A percentile compares a stretch with the other conserved stretches of the same genome.
Evolutionary conservation across 2,329 filamentous ascomycete genomes (phyloP).

Genomic region (Thermothelomyces thermophilus): DNA sequence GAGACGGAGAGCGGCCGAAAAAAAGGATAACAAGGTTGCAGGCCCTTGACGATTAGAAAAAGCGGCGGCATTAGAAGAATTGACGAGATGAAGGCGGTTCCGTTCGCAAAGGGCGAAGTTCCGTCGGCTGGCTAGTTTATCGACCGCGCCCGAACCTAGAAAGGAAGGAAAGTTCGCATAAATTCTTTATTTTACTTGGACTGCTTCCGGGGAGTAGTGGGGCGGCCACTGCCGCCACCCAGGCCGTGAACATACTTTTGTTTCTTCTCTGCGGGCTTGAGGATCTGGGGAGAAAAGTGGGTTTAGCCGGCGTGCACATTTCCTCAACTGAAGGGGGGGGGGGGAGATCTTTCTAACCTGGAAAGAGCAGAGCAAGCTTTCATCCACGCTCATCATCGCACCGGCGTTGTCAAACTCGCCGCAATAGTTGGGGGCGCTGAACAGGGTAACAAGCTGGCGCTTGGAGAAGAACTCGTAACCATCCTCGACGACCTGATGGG

Average conservation of each 20-base stretch:
- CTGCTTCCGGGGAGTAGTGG: slow-evolving; percentile 62
- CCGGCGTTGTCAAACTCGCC: slow-evolving; percentile 99
- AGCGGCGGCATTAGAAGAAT: slow-evolving; percentile 19
- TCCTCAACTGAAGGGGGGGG: neutral
- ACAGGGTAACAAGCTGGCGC: slow-evolving; percentile 91
- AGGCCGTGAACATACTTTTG: slow-evolving; percentile 94
- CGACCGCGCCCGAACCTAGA: slow-evolving; percentile 87
- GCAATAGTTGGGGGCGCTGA: slow-evolving; percentile 98
- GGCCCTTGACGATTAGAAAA: slow-evolving; percentile 20
- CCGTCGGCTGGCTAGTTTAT: slow-evolving; percentile 46
- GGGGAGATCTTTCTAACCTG: slow-evolving; percentile 54
- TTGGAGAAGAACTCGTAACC: slow-evolving; percentile 99
- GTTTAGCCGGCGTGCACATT: slow-evolving; percentile 19
- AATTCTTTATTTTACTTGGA: slow-evolving; percentile 59
- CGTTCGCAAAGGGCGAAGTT: slow-evolving; percentile 10
- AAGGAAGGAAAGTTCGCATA: slow-evolving; percentile 66
- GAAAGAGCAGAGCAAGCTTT: slow-evolving; percentile 97
- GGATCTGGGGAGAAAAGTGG: slow-evolving; percentile 54
- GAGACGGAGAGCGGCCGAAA: slow-evolving; percentile 19
- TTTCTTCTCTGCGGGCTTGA: slow-evolving; percentile 99
- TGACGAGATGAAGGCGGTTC: slow-evolving; percentile 14
- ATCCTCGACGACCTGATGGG: slow-evolving; percentile 97
- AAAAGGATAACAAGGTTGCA: slow-evolving; percentile 16
- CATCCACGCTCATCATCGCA: slow-evolving; percentile 99
- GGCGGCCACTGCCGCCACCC: slow-evolving; percentile 56